Evolutionary conservation across 1,284 basidiomycete species (phyloP), one percentile per base, ranked within the genome.

Genomic region (Tilletia walkeri): DNA sequence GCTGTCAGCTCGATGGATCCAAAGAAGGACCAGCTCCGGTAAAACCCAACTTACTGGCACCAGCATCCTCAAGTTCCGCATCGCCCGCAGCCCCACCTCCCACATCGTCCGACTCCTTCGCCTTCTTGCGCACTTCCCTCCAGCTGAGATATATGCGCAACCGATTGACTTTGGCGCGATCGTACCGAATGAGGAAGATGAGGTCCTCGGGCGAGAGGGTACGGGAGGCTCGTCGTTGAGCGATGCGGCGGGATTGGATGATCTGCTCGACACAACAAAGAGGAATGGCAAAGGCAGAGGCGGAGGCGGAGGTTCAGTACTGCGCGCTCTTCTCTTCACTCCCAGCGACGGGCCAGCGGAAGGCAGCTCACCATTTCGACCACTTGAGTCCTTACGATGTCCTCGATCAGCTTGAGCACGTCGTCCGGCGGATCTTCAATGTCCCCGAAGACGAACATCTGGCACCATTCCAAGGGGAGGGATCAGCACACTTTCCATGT

Each of bases 381-480:
- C 66, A 97, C 88, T 78, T 98, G 94, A 71, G 91, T 89, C 45
- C 93, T 89, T n/a, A 97, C 92, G 70, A 97, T 94, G 83, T 99
- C 94, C 84, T 98, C 94, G 10, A 99, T 92, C 38, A 95, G 88
- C 77, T 91, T 91, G 4, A 95, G 91, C 0, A 95, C 95, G 69
- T 94, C 93, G 6, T 88, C 87, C 69, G 91, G 88, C 0, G 94
- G 93, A 72, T 96, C 93, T 80, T 93, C 92, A 0, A 96, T 91
- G 84, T 95, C 94, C 3, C 93, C 94, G 84, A 96, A 96, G 59
- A 98, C 95, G 81, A 95, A 97, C 90, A 96, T 94, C 93, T 94
- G 53, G 61, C 48, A 56, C 16, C 24, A 38, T 20, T 59, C 53
- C 50, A 56, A 67, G 65, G 39, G 30, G 18, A 45, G 20, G 30